Evolutionary conservation across 2,329 filamentous ascomycete genomes (phyloP), one percentile per base, ranked within the genome.

Genomic region (Thelonectria rubi): DNA sequence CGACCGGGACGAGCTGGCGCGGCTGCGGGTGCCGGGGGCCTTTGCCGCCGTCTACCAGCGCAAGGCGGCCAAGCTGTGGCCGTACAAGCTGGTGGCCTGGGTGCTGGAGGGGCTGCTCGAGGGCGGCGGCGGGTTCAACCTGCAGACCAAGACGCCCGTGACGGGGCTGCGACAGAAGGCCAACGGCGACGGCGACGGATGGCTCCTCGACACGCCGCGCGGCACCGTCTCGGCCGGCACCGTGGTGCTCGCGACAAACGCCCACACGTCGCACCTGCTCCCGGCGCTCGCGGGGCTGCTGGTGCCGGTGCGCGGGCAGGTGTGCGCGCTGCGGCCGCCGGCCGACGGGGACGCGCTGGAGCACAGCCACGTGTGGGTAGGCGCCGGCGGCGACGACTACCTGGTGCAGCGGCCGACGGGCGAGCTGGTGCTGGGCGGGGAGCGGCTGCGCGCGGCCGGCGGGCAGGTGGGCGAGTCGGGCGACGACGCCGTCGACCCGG

Each of bases 181-280:
- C n/a, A n/a, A n/a, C n/a, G 54, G 65, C 26, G 70, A 61, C 1
- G 65, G 59, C 10, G 72, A 17, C 45, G 26, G 72, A 3, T 94
- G 91, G 87, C 80, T 82, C 0, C 78, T 93, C 0, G 80, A 87
- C 48, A 96, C 93, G 0, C 76, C 82, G 0, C 86, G 92, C 20
- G 93, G 93, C n/a, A 79, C 77, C 43, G 83, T 96, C 57, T 74
- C 74, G 0, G 82, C 92, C 1, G 78, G 80, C 12, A 82, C 85
- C 34, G 86, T 97, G 18, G 82, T 97, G 17, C 83, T 97, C 15
- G 90, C 92, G 5, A 94, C 91, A 1, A 97, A 97, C 72, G 94
- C 82, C 3, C 96, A 97, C 75, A 94, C 92, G 0, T 92, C 91
- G 1, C 84, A 88, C 62, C 81, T 97, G 4, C 78, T 94, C 2